phyloP scores from a whole-genome alignment of 1,284 basidiomycete genomes.

The Cryptococcus sp. region DNA sequence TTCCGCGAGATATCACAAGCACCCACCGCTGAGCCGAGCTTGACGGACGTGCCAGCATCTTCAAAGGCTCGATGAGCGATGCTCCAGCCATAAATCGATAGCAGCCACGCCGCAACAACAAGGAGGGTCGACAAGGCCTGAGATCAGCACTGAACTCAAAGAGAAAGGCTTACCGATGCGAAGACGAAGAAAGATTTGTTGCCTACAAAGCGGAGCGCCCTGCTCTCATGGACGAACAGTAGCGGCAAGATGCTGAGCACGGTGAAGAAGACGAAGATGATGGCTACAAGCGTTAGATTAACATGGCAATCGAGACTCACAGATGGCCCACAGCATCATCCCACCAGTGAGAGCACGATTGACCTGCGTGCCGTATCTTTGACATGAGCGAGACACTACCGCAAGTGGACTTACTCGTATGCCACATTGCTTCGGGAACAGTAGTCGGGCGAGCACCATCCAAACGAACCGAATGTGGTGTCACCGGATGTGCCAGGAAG shows the following conservation, averaged over 20 bases:
- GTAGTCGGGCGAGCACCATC: constrained; percentile 39
- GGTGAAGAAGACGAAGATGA: constrained; percentile 44
- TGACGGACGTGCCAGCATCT: constrained; percentile 18
- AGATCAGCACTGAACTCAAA: background rate
- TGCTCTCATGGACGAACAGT: constrained; percentile 42
- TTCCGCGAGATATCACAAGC: background rate
- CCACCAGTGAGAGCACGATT: constrained; percentile 43
- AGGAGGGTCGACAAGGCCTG: constrained; percentile 29
- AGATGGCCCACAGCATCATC: constrained; percentile 49
- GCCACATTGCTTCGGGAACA: constrained; percentile 31
- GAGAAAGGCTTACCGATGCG: constrained; percentile 27
- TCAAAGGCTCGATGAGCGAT: constrained; percentile 42
- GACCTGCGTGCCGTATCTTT: constrained; percentile 42
- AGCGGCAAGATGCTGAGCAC: constrained; percentile 42
- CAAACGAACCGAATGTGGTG: constrained; percentile 46
- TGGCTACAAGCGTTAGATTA: constrained; percentile 19
- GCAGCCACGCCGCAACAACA: constrained; percentile 35
- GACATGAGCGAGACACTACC: background rate
- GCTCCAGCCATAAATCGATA: constrained; percentile 51
- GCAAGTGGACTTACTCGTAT: constrained; percentile 40
- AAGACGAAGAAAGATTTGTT: constrained; percentile 42
- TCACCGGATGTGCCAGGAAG: constrained; percentile 18
- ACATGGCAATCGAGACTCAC: constrained; percentile 21
- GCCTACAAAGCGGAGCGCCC: constrained; percentile 39
- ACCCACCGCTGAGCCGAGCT: constrained; percentile 41